phyloP scores from a whole-genome alignment of 495 filamentous ascomycete species.

The Neurospora sp. region DNA sequence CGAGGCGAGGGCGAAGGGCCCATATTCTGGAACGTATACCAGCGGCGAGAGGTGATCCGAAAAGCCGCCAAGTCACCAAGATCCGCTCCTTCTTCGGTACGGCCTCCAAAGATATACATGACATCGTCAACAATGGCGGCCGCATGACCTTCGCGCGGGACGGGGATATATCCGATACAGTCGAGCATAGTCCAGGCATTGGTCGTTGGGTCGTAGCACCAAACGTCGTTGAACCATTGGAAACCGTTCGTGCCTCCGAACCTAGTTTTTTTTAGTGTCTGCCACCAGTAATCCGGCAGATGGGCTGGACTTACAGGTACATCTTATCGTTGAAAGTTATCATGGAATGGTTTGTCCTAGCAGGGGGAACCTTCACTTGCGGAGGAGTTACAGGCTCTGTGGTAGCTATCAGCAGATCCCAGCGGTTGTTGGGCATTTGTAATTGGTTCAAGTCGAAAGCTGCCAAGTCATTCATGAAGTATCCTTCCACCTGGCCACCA shows the following conservation, averaged over 20 bases:
- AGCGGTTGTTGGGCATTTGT: conserved; percentile 77
- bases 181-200: conserved; percentile 82
- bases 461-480: conserved; percentile 96
- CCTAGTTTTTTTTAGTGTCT: conserved; percentile 28
- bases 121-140: conserved; percentile 88
- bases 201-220: conserved; percentile 78
- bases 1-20: conserved; percentile 87
- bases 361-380: conserved; percentile 65
- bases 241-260: conserved; percentile 95
- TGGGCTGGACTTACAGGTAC: conserved; percentile 59
- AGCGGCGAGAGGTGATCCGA: conserved; percentile 78
- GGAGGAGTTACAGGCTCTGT: conserved; percentile 57
- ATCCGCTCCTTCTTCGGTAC: conserved; percentile 83
- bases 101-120: conserved; percentile 99
- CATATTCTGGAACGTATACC: conserved; percentile 99
- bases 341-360: conserved; percentile 89
- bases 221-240: conserved; percentile 98
- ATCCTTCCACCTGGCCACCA: conserved; percentile 92
- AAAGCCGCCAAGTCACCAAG: conserved; percentile 93
- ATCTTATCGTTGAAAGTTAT: conserved; percentile 89
- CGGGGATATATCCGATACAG: conserved; percentile 95
- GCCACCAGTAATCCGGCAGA: not conserved
- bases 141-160: conserved; percentile 87
- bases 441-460: conserved; percentile 94
- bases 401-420: conserved; percentile 81